Percentiles rank a stretch among this genome's conserved stretches.
Conservation (phyloP, 176 grass and related monocot genomes). For the Areca catechu region DNA sequence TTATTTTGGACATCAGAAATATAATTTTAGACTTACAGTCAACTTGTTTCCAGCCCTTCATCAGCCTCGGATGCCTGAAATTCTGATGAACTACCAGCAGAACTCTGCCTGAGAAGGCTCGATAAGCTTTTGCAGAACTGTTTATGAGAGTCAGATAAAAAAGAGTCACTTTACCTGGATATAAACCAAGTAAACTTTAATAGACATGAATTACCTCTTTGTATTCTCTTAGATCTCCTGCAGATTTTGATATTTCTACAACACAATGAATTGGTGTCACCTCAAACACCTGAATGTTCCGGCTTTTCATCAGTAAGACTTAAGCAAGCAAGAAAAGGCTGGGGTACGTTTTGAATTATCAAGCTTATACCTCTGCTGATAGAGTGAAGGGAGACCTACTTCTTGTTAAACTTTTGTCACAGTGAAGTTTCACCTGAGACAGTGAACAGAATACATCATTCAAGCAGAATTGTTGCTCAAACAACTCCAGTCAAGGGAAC, state of each 20-base stretch:
- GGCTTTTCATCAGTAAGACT: background rate
- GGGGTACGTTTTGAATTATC: background rate
- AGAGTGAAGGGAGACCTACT: slow-evolving; percentile 42
- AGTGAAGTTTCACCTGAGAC: slow-evolving; percentile 51
- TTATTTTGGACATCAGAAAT: no score
- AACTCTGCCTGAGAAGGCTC: slow-evolving; percentile 31
- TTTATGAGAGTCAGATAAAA: background rate
- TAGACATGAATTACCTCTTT: slow-evolving; percentile 25
- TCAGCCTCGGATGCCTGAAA: slow-evolving; percentile 3
- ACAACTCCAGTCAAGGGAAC: background rate
- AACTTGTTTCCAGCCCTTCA: background rate
- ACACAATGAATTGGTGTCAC: slow-evolving; percentile 45
- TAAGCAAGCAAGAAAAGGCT: background rate
- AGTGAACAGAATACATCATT: slow-evolving; percentile 2
- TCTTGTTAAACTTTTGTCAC: slow-evolving; percentile 30
- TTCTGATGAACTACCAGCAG: slow-evolving; percentile 10
- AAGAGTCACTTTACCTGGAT: no score
- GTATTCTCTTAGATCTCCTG: slow-evolving; percentile 53
- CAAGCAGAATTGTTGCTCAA: no score
- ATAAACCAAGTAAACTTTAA: no score
- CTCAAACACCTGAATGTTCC: slow-evolving; percentile 41
- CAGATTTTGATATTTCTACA: slow-evolving; percentile 42
- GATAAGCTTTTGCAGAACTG: slow-evolving; percentile 57
- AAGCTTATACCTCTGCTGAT: slow-evolving; percentile 37
- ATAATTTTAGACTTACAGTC: no score